Evolutionary conservation across 2,329 filamentous ascomycete species (phyloP).

Genomic region (Apiospora saccharicola): DNA sequence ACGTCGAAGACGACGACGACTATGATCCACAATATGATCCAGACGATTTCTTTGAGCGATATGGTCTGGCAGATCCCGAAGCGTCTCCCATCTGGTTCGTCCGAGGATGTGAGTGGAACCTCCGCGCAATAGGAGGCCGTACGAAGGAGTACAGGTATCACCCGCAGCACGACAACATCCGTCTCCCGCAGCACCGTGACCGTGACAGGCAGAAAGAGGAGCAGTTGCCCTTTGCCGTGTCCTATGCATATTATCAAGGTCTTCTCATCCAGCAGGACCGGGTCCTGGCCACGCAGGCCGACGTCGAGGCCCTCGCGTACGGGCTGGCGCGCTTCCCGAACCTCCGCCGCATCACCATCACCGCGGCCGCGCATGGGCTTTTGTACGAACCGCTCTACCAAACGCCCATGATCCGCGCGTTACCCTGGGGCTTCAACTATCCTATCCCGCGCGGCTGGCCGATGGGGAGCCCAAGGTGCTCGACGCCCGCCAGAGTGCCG

Average conservation of each 20-base stretch:
- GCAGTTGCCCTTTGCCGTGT: background rate
- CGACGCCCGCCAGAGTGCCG: background rate
- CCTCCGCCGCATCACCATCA: slow-evolving; percentile 1
- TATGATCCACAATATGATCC: too few relatives aligned
- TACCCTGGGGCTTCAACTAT: slow-evolving; percentile 20
- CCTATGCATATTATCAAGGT: background rate
- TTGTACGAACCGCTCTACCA: slow-evolving; percentile 8
- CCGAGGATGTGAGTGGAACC: background rate
- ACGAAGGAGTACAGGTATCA: too few relatives aligned
- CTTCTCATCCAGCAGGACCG: background rate
- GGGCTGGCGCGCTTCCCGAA: background rate
- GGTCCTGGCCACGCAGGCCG: background rate
- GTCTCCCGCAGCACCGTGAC: too few relatives aligned
- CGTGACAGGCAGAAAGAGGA: background rate
- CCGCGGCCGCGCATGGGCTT: slow-evolving; percentile 18
- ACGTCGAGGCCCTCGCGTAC: background rate
- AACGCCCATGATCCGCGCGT: slow-evolving; percentile 21
- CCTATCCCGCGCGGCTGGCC: slow-evolving; percentile 16
- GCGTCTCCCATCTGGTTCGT: background rate
- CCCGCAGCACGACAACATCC: too few relatives aligned
- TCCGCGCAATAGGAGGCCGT: background rate
- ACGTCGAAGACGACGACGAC: too few relatives aligned
- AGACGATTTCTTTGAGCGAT: too few relatives aligned
- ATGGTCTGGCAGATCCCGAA: too few relatives aligned
- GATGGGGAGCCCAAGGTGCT: too few relatives aligned